Evolutionary conservation across 2,329 filamentous ascomycete species (phyloP).

Genomic region (Colletotrichum agaves): DNA sequence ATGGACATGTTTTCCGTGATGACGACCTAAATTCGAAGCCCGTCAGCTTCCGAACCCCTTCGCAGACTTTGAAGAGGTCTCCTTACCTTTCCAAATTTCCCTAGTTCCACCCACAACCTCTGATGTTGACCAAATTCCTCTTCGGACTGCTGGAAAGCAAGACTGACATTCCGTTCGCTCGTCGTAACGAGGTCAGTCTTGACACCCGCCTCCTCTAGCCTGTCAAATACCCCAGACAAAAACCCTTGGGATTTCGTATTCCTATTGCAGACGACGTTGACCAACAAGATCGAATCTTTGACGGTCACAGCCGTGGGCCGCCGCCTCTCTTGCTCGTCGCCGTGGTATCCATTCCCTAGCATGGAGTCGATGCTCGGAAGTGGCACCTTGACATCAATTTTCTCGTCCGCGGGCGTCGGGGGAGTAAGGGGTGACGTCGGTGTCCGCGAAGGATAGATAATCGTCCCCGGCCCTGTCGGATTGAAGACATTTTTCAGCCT

Average conservation of each 20-base stretch:
- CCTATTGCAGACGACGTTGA: conserved; percentile 98
- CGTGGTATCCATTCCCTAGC: conserved; percentile 25
- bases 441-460: conserved; percentile 80
- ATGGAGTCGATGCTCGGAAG: conserved; percentile 24
- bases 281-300: conserved; percentile 94
- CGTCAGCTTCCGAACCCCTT: neutral
- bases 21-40: conserved; percentile 5
- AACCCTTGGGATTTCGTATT: conserved; percentile 96
- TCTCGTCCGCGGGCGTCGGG: conserved; percentile 57
- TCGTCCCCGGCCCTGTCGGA: conserved; percentile 79
- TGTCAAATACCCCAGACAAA: conserved; percentile 93
- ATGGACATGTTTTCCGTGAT: conserved; percentile 84
- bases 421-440: conserved; percentile 66
- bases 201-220: conserved; percentile 85
- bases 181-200: conserved; percentile 97
- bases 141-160: conserved; percentile 89
- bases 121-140: conserved; percentile 70
- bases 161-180: conserved; percentile 94
- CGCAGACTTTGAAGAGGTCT: conserved; percentile 59
- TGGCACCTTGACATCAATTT: conserved; percentile 58
- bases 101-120: conserved; percentile 76
- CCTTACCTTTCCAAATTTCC: conserved; percentile 87
- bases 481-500: conserved; percentile 94
- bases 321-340: conserved; percentile 51
- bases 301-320: conserved; percentile 92